A percentile compares a stretch with the other conserved stretches of the same genome.
Conservation (phyloP, 345 rosid genomes). For the Camelina laxa region DNA sequence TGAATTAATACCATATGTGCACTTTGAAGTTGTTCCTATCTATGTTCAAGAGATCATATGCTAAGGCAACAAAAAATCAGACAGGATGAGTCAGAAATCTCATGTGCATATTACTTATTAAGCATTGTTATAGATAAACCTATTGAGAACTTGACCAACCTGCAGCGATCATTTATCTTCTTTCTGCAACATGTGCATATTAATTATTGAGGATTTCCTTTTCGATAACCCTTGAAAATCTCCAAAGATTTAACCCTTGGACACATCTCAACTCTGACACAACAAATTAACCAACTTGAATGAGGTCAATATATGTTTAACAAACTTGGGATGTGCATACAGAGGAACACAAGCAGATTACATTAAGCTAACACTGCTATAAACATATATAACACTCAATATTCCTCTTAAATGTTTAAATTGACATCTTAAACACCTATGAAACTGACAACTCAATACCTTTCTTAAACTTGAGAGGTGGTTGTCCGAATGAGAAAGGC, state of each 20-base stretch:
- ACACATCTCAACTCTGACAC: slow-evolving; percentile 36
- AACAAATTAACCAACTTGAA: slow-evolving; percentile 16
- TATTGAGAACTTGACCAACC: slow-evolving; percentile 52
- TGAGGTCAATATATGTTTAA: background rate
- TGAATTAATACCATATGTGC: slow-evolving; percentile 85
- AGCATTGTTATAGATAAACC: background rate
- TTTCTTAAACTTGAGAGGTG: slow-evolving; percentile 23
- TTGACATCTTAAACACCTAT: background rate
- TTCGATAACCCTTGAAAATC: slow-evolving; percentile 70
- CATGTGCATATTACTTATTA: too few species aligned
- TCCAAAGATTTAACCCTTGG: slow-evolving; percentile 66
- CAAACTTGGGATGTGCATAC: background rate
- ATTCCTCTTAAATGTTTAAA: background rate
- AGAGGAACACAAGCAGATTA: background rate
- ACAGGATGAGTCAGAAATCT: slow-evolving; percentile 29
- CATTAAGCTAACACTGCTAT: background rate
- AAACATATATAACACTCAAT: background rate
- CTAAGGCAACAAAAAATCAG: slow-evolving; percentile 45
- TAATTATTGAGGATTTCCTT: slow-evolving; percentile 74
- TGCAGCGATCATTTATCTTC: slow-evolving; percentile 71
- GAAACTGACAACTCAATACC: slow-evolving; percentile 50
- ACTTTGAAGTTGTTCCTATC: slow-evolving; percentile 60
- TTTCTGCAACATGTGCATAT: too few species aligned
- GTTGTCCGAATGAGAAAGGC: slow-evolving; percentile 42
- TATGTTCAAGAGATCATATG: slow-evolving; percentile 86